A percentile compares a stretch with the other conserved stretches of the same genome.
These are phyloP conservation scores for Trichoderma erinaceum DNA, from an alignment of 495 filamentous ascomycete genomes.

Conservation along the genomic window DNA sequence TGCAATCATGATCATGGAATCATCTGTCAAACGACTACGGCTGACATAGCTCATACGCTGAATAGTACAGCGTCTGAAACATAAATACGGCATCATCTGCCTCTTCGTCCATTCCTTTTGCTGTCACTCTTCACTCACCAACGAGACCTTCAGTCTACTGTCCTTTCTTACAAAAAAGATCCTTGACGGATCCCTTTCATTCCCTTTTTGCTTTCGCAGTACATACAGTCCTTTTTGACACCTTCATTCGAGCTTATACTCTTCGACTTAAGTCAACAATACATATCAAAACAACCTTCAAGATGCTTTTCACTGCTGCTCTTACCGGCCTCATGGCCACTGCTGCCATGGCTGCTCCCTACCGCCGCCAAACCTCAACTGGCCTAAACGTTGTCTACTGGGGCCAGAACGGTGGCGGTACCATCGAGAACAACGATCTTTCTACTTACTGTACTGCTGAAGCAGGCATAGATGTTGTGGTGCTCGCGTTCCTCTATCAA, in stretches of 20 bases:
- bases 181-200: constrained; percentile 1
- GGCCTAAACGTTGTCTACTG: constrained; percentile 1
- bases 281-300: neutral
- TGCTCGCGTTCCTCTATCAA: constrained; percentile 46
- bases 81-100: neutral
- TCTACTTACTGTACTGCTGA: constrained; percentile 32
- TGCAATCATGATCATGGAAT: too few species aligned
- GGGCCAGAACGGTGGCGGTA: constrained; percentile 27
- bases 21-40: neutral
- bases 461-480: constrained; percentile 42
- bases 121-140: neutral
- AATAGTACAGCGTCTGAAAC: neutral
- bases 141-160: neutral
- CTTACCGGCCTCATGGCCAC: neutral
- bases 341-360: neutral
- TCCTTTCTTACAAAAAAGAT: neutral
- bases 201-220: neutral
- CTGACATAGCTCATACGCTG: neutral
- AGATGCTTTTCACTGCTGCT: neutral
- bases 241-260: neutral
- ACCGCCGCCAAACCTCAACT: neutral
- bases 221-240: neutral
- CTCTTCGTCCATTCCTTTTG: neutral
- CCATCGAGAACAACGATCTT: constrained; percentile 37
- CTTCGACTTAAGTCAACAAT: neutral